These are phyloP conservation scores for Magnaporthiopsis rhizophila DNA, from an alignment of 2,329 filamentous ascomycete genomes.

Conservation along the genomic window DNA sequence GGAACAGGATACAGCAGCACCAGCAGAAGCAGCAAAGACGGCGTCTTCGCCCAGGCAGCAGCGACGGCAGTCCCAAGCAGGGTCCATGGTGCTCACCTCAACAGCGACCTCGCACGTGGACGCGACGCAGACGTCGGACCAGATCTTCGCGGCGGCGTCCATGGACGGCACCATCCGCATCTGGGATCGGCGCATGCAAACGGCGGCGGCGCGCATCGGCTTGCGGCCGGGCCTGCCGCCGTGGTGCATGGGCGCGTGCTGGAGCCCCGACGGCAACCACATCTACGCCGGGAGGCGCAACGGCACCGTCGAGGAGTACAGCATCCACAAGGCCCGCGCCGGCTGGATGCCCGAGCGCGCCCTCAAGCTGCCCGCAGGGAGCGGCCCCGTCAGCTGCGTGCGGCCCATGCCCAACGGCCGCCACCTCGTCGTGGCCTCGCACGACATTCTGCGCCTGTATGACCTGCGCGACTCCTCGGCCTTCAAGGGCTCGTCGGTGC, in stretches of 20 bases:
- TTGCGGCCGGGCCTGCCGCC: constrained; percentile 72
- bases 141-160: constrained; percentile 79
- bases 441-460: constrained; percentile 90
- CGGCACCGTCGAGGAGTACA: constrained; percentile 89
- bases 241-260: constrained; percentile 97
- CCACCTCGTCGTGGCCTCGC: constrained; percentile 85
- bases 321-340: constrained; percentile 62
- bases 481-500: constrained; percentile 69
- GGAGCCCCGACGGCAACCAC: constrained; percentile 90
- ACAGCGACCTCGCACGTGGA: constrained; percentile 34
- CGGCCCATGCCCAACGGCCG: constrained; percentile 86
- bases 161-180: constrained; percentile 85
- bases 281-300: constrained; percentile 91
- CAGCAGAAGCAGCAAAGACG: constrained; percentile 2
- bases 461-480: constrained; percentile 64
- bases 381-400: constrained; percentile 81
- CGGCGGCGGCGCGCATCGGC: constrained; percentile 71
- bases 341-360: constrained; percentile 67
- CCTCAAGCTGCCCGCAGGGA: constrained; percentile 83
- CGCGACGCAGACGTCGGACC: constrained; percentile 56
- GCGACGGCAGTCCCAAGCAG: constrained; percentile 28
- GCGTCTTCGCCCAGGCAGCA: constrained; percentile 8
- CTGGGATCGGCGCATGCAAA: constrained; percentile 76
- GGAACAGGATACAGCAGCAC: constrained; percentile 6
- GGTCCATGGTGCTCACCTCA: constrained; percentile 10